Conservation (phyloP, 1,284 basidiomycete species). For the Sanghuangporus baumii region DNA sequence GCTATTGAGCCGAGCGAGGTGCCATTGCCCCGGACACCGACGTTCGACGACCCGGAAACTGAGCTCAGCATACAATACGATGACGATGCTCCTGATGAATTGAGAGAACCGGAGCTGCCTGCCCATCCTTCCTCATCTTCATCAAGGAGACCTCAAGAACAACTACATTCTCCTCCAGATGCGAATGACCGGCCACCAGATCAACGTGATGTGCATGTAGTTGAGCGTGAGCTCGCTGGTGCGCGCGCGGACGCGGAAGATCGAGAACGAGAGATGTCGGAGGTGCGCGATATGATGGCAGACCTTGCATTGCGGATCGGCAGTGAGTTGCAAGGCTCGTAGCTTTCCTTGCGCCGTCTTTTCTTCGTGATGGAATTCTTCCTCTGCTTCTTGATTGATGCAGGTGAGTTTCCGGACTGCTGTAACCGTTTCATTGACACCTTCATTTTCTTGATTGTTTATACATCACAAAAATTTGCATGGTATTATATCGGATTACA, state of each 20-base stretch:
- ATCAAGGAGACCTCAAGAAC: background rate
- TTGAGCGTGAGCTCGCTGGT: conserved; percentile 7
- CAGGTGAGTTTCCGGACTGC: too few relatives aligned
- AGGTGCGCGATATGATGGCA: conserved; percentile 5
- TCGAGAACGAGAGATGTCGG: conserved; percentile 8
- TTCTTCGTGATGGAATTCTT: background rate
- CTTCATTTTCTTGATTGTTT: too few relatives aligned
- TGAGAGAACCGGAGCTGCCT: background rate
- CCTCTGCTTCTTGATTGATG: background rate
- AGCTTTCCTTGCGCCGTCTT: background rate
- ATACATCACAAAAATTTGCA: too few relatives aligned
- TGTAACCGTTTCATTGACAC: too few relatives aligned
- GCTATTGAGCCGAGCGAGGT: conserved; percentile 5
- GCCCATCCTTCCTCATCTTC: background rate
- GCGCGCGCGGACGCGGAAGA: conserved; percentile 6
- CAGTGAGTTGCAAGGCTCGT: background rate
- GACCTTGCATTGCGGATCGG: background rate
- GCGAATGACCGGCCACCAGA: background rate
- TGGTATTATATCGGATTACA: too few relatives aligned
- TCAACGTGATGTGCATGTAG: background rate
- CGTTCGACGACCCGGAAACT: background rate
- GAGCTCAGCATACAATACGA: background rate
- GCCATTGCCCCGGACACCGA: conserved; percentile 5
- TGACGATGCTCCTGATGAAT: background rate
- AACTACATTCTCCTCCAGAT: too few relatives aligned